These are phyloP conservation scores for Wickerhamiella azyma DNA, from an alignment of 805 yeast species.

Conservation along the genomic window DNA sequence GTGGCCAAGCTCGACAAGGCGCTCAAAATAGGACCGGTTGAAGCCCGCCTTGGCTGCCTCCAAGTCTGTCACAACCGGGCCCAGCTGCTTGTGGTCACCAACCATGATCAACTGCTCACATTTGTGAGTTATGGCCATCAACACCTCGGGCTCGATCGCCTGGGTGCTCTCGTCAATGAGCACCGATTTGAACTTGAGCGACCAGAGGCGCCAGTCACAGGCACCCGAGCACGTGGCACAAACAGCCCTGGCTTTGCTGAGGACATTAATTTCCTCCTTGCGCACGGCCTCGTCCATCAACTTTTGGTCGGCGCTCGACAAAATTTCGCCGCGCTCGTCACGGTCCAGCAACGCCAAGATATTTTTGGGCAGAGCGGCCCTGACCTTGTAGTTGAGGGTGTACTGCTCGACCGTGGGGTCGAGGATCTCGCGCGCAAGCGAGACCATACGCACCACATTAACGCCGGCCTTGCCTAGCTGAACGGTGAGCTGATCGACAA, in stretches of 20 bases:
- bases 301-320: slow-evolving; percentile 1
- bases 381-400: slow-evolving; percentile 35
- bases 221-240: slow-evolving; percentile 93
- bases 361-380: neutral
- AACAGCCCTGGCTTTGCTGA: slow-evolving; percentile 56
- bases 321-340: slow-evolving; percentile 56
- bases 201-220: slow-evolving; percentile 51
- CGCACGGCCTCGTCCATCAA: slow-evolving; percentile 26
- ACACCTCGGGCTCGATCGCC: slow-evolving; percentile 82
- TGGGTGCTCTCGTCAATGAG: slow-evolving; percentile 89
- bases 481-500: slow-evolving; percentile 78
- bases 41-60: slow-evolving; percentile 80
- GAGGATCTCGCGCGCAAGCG: slow-evolving; percentile 68
- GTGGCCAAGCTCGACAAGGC: slow-evolving; percentile 70
- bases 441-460: slow-evolving; percentile 63
- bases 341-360: slow-evolving; percentile 14
- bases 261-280: slow-evolving; percentile 35
- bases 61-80: slow-evolving; percentile 75
- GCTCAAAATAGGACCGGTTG: slow-evolving; percentile 73
- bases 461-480: slow-evolving; percentile 59
- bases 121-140: slow-evolving; percentile 80
- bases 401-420: slow-evolving; percentile 47
- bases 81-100: slow-evolving; percentile 93
- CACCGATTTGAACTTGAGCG: slow-evolving; percentile 55
- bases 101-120: slow-evolving; percentile 80